Base-by-base conservation (phyloP, 805 yeast genomes). In the Candida taoyuanica region DNA sequence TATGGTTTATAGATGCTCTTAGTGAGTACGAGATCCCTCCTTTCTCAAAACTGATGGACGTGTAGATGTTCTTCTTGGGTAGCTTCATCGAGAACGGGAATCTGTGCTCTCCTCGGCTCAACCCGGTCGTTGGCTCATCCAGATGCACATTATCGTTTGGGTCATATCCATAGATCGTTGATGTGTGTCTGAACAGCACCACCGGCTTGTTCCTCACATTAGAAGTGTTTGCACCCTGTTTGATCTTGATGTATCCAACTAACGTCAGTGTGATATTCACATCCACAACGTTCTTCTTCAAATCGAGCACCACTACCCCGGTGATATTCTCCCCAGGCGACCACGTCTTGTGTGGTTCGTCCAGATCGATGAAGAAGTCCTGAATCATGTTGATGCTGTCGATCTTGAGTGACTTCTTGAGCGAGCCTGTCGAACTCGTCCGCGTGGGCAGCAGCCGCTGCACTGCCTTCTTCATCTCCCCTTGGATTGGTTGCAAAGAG, bases 71-170 rank as follows among this genome's bases (percentile, higher is more conserved):
- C 46, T 75, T 77, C 48, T 71, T 72, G 1, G 96, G 96, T n/a
- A 88, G 68, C 49, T 76, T 81, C 30, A 88, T 84, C 33, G 82
- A 75, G 55, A 88, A 89, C 16, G 95, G 95, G 56, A 89, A 88
- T 25, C 85, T 64, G 60, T 88, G 96, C 54, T 85, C 91, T 29
- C 96, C 96, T 52, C 78, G 76, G 15, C 77, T 73, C n/a, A 84
- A 57, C 0, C 85, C 85, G 41, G 58, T 36, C 3, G 33, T 29
- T n/a, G 50, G 49, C 11, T 43, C 50, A 14, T 43, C 47, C 9
- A 39, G 29, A 4, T 33, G 23, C 9, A 33, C 26, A 11, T 34
- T 29, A 17, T 45, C 55, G 34, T 50, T 41, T 7, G 50, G 45
- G 29, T 58, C 53, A 24, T 49, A 60, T 1, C 88, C 88, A 50